A percentile compares a stretch with the other conserved stretches of the same genome.
Conservation (phyloP, 768 basidiomycete species). For the Boletus vermiculosoides region DNA sequence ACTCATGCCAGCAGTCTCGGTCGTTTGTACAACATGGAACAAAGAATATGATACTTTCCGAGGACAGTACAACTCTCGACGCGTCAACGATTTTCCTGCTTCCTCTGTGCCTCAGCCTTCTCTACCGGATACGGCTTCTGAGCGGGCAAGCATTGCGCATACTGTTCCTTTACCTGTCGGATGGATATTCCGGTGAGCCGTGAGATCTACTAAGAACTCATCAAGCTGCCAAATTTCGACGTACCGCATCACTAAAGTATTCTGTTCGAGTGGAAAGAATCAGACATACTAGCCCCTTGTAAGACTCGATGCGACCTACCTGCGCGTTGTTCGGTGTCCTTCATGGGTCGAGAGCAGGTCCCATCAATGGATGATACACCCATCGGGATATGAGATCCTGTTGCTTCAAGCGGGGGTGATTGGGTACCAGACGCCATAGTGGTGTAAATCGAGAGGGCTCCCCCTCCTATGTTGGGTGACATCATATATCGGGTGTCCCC, state of each 20-base stretch:
- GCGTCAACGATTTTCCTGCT: background rate
- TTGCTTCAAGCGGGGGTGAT: slow-evolving; percentile 55
- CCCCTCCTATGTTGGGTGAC: slow-evolving; percentile 16
- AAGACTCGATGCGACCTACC: slow-evolving; percentile 29
- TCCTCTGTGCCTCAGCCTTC: background rate
- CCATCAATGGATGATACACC: slow-evolving; percentile 46
- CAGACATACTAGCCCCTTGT: background rate
- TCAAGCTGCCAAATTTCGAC: background rate
- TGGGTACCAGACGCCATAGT: slow-evolving; percentile 42
- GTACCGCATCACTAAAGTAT: slow-evolving; percentile 32
- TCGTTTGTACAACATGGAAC: slow-evolving; percentile 6
- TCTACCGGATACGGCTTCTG: slow-evolving; percentile 12
- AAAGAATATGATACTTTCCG: no score
- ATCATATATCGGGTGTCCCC: slow-evolving; percentile 27
- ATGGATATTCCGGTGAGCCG: no score
- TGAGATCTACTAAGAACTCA: background rate
- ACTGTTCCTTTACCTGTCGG: slow-evolving; percentile 25
- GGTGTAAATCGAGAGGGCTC: no score
- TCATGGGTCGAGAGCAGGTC: slow-evolving; percentile 34
- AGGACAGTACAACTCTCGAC: background rate
- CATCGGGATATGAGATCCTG: slow-evolving; percentile 47
- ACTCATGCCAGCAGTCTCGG: background rate
- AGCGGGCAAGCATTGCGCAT: slow-evolving; percentile 6
- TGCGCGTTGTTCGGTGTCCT: slow-evolving; percentile 46
- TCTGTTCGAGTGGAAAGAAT: slow-evolving; percentile 9